These are phyloP conservation scores for Microcera coccophila DNA, from an alignment of 2,329 filamentous ascomycete genomes.

Conservation along the genomic window DNA sequence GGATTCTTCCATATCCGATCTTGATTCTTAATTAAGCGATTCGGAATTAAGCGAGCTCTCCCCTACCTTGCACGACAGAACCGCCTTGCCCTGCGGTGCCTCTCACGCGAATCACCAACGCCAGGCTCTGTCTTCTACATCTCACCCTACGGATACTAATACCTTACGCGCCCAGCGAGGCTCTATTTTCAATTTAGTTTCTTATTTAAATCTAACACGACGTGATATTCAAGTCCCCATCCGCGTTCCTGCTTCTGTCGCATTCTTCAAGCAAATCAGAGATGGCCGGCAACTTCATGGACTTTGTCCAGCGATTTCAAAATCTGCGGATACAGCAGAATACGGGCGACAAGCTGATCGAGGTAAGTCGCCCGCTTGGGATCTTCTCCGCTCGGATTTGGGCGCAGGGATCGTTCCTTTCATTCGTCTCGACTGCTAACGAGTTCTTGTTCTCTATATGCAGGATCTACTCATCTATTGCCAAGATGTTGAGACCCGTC, in stretches of 20 bases:
- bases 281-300: constrained; percentile 31
- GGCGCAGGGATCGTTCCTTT: too few relatives aligned
- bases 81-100: background rate
- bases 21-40: too few relatives aligned
- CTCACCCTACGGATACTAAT: background rate
- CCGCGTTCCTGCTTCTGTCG: too few relatives aligned
- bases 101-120: background rate
- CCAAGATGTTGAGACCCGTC: constrained; percentile 41
- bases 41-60: too few relatives aligned
- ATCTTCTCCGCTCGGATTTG: too few relatives aligned
- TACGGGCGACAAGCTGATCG: constrained; percentile 43
- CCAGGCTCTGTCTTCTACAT: background rate
- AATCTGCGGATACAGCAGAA: constrained; percentile 40
- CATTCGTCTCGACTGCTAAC: background rate
- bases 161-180: background rate
- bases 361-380: constrained; percentile 42
- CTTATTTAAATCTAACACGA: background rate
- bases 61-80: too few relatives aligned
- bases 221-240: too few relatives aligned
- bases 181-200: background rate
- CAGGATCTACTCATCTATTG: constrained; percentile 33
- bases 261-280: constrained; percentile 18
- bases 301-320: constrained; percentile 47
- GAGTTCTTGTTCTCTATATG: background rate
- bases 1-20: too few relatives aligned